A percentile compares a stretch with the other conserved stretches of the same genome.
These are phyloP conservation scores for Diplotaxis tenuifolia DNA, from an alignment of 345 rosid genomes.

Conservation along the genomic window DNA sequence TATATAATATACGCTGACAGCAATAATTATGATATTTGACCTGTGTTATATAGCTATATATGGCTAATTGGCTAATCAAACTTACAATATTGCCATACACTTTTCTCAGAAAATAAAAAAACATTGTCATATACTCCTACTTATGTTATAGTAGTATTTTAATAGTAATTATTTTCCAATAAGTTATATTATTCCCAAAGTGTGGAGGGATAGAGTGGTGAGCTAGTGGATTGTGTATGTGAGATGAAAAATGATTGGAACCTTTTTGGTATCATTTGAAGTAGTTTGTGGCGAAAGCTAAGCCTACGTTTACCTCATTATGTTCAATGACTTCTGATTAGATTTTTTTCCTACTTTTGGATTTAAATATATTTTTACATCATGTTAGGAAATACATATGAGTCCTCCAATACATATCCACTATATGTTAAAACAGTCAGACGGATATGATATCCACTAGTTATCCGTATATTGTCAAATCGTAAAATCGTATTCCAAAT, in stretches of 20 bases:
- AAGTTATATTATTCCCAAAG: background rate
- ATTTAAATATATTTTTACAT: background rate
- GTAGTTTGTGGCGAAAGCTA: slow-evolving; percentile 51
- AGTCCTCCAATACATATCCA: background rate
- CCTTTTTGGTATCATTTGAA: slow-evolving; percentile 58
- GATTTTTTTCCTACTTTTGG: background rate
- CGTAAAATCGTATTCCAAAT: background rate
- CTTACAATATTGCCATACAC: slow-evolving; percentile 12
- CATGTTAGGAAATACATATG: background rate
- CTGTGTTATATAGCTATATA: too few relatives aligned
- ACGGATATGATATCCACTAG: slow-evolving; percentile 2
- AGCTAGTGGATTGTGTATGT: slow-evolving; percentile 37
- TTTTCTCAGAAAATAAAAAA: background rate
- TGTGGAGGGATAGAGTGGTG: slow-evolving; percentile 19
- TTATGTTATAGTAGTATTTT: background rate
- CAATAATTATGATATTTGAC: too few relatives aligned
- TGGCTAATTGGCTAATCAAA: too few relatives aligned
- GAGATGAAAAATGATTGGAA: slow-evolving; percentile 44
- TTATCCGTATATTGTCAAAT: background rate
- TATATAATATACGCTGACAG: slow-evolving; percentile 10
- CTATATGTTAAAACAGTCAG: background rate
- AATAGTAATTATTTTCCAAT: background rate
- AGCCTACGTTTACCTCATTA: slow-evolving; percentile 60
- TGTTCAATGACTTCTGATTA: slow-evolving; percentile 52
- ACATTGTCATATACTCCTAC: background rate